Conservation (phyloP, 441 rosid species). For the Euphorbia celastroides region DNA sequence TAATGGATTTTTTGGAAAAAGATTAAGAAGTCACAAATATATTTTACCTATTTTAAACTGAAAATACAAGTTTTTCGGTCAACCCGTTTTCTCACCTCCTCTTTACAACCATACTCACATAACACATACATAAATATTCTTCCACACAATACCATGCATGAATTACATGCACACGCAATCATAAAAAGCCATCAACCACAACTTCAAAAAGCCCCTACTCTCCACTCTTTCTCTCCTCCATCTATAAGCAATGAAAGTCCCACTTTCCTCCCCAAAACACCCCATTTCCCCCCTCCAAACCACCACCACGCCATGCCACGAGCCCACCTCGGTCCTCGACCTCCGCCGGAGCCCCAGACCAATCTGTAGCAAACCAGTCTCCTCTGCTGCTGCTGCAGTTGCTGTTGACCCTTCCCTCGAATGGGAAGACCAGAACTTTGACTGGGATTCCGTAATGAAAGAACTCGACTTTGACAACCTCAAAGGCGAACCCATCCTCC, state of each 20-base stretch:
- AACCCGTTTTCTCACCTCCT: too few relatives aligned
- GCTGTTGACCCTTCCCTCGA: slow-evolving; percentile 27
- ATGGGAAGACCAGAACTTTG: slow-evolving; percentile 72
- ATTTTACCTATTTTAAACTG: too few relatives aligned
- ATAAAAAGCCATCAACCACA: slow-evolving; percentile 56
- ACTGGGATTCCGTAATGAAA: slow-evolving; percentile 85
- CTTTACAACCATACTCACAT: too few relatives aligned
- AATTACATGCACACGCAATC: too few relatives aligned
- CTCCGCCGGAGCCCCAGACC: slow-evolving; percentile 53
- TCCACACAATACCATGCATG: not conserved
- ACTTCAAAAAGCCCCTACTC: slow-evolving; percentile 41
- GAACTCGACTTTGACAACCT: slow-evolving; percentile 56
- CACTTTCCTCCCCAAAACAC: slow-evolving; percentile 29
- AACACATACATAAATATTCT: too few relatives aligned
- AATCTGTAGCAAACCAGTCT: slow-evolving; percentile 22
- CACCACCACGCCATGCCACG: slow-evolving; percentile 29
- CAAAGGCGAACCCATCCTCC: slow-evolving; percentile 28
- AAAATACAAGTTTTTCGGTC: too few relatives aligned
- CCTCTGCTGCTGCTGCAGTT: slow-evolving; percentile 20
- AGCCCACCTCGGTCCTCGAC: slow-evolving; percentile 87
- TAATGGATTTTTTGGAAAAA: too few relatives aligned
- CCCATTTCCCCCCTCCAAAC: slow-evolving; percentile 11
- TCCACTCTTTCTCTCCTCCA: not conserved
- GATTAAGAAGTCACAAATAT: too few relatives aligned
- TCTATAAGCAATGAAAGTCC: slow-evolving; percentile 59